Percentiles rank a stretch among this genome's conserved stretches.
Evolutionary conservation across 495 filamentous ascomycete species (phyloP).

Genomic region (Neurospora pannonica): DNA sequence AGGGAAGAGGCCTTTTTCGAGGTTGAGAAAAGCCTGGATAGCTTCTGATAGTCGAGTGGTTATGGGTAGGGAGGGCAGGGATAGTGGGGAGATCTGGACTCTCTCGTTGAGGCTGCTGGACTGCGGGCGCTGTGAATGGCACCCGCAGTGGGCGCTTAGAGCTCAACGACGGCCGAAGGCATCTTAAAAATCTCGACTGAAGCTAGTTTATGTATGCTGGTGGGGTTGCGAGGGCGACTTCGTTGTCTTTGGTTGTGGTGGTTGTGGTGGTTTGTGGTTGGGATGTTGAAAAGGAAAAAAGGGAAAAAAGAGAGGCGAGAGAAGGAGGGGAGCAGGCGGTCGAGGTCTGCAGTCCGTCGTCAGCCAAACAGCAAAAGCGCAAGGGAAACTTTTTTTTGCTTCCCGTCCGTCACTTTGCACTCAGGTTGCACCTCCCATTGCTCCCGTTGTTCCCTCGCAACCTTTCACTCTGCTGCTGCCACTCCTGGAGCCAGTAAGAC

Average conservation of each 20-base stretch:
- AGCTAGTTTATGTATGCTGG: slow-evolving; percentile 37
- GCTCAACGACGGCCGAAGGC: slow-evolving; percentile 86
- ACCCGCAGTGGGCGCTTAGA: slow-evolving; percentile 86
- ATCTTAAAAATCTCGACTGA: slow-evolving; percentile 71
- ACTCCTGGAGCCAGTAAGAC: neutral
- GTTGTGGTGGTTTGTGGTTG: neutral
- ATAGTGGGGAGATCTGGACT: slow-evolving; percentile 29
- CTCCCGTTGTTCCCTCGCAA: neutral
- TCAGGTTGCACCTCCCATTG: neutral
- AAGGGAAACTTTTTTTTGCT: neutral
- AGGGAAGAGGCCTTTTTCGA: neutral
- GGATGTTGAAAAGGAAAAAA: slow-evolving; percentile 15
- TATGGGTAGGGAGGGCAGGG: neutral
- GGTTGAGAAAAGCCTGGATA: neutral
- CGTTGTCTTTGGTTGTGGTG: slow-evolving; percentile 47
- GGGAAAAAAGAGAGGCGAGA: slow-evolving; percentile 15
- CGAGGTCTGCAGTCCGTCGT: neutral
- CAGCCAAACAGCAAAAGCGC: neutral
- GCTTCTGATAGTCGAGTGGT: neutral
- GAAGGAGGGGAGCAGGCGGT: slow-evolving; percentile 11
- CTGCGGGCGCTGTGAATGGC: slow-evolving; percentile 47
- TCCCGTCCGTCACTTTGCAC: neutral
- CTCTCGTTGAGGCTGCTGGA: slow-evolving; percentile 78
- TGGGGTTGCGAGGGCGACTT: slow-evolving; percentile 49
- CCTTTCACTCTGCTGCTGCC: neutral